Base-by-base conservation (phyloP, 495 filamentous ascomycete genomes). In the Aspergillus wentii region DNA sequence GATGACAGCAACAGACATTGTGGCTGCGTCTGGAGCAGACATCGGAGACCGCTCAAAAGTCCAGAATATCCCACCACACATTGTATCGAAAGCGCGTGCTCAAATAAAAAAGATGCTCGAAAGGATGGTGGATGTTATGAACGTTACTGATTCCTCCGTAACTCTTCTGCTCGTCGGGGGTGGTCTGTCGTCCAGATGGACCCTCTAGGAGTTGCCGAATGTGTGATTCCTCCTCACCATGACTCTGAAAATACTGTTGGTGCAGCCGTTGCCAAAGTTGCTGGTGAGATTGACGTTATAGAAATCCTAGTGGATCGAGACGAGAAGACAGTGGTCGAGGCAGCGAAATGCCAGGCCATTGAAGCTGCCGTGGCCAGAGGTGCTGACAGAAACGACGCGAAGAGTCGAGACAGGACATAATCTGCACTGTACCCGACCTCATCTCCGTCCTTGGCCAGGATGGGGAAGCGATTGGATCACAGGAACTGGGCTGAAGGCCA, bases 231-330 rank as follows among this genome's bases (percentile, higher is more conserved):
- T 5, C 46, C 49, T 15, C 35, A 64, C 61, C 35, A 64, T 56
- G 63, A 60, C 22, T 66, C 72, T 6, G 75, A 74, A 4, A 79
- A 79, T 48, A 72, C 75, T 3, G 70, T 79, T 17, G 75, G 75
- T 8, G 74, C 75, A 11, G 75, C 75, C 0, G 73, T 67, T 43
- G 43, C 71, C 10, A 65, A 69, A 38, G 70, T 77, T 17, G 67
- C 64, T 17, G 74, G 66, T 3, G 65, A 62, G 7, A 56, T 71
- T 11, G 70, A 74, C 43, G 56, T 65, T 14, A 62, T 74, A 29
- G 54, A 64, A 43, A 61, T 57, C n/a, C 49, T 63, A 4, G 52
- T 41, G 21, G 48, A 64, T 31, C 45, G 59, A 20, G 52, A 56
- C 17, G 54, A 61, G 29, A 47, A 45, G 4, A 23, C 51, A 18